phyloP scores from a whole-genome alignment of 805 yeast species.

The Wickerhamomyces tratensis region DNA sequence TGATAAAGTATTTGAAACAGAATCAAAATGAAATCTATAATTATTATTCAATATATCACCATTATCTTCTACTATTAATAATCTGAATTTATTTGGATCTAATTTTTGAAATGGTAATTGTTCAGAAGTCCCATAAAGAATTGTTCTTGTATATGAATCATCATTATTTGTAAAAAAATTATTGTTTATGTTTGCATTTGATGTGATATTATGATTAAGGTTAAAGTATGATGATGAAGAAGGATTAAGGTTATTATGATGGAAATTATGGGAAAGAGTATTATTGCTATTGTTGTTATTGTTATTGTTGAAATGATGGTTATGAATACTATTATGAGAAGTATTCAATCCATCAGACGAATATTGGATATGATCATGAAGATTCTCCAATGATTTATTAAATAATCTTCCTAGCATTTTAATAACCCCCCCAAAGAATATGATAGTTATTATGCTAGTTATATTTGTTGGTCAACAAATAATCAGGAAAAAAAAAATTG shows the following conservation, averaged over 20 bases:
- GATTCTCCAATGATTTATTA: too few species aligned
- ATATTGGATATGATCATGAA: too few species aligned
- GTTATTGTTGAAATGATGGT: too few species aligned
- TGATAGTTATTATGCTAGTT: too few species aligned
- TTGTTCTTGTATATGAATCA: constrained; percentile 16
- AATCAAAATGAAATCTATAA: constrained; percentile 23
- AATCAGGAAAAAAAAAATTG: too few species aligned
- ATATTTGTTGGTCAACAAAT: too few species aligned
- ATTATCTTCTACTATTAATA: constrained; percentile 26
- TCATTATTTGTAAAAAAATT: constrained; percentile 4
- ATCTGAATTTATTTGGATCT: constrained; percentile 17
- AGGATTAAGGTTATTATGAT: neutral
- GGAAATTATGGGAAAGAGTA: too few species aligned
- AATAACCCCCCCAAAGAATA: too few species aligned
- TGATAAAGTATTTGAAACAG: constrained; percentile 6
- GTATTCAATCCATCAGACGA: too few species aligned
- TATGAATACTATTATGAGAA: too few species aligned
- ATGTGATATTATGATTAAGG: neutral
- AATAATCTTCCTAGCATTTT: too few species aligned
- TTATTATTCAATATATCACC: constrained; percentile 27
- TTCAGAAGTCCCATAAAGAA: constrained; percentile 16
- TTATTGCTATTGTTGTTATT: too few species aligned
- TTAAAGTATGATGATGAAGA: neutral
- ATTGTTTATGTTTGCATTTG: neutral
- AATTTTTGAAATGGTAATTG: constrained; percentile 2